These are phyloP conservation scores for Thermochaetoides thermophila DNA, from an alignment of 495 filamentous ascomycete genomes.

Conservation along the genomic window DNA sequence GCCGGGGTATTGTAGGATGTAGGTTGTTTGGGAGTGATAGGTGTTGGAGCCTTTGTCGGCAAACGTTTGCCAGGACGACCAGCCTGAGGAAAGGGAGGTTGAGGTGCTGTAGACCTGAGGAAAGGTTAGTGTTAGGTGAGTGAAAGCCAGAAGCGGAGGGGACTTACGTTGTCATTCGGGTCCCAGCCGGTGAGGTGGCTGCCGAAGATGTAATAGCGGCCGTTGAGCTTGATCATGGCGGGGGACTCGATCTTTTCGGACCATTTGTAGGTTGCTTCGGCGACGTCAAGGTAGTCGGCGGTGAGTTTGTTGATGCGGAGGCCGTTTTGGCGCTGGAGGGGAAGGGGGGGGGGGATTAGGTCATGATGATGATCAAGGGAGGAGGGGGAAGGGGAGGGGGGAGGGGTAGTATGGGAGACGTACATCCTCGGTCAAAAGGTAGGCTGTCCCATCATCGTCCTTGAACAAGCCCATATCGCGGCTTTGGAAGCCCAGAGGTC, in stretches of 20 bases:
- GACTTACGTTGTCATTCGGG: constrained; percentile 44
- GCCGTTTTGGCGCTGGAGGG: constrained; percentile 34
- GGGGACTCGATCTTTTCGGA: constrained; percentile 27
- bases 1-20: constrained; percentile 26
- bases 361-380: no score
- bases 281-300: constrained; percentile 31
- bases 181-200: constrained; percentile 31
- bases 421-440: constrained; percentile 49
- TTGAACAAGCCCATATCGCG: constrained; percentile 50
- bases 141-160: not conserved
- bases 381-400: not conserved
- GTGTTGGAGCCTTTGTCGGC: constrained; percentile 40
- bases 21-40: constrained; percentile 38
- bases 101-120: constrained; percentile 18
- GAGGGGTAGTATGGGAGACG: constrained; percentile 5
- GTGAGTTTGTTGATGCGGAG: constrained; percentile 36
- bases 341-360: no score
- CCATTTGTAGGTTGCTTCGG: constrained; percentile 9
- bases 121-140: not conserved
- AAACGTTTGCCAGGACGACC: constrained; percentile 46
- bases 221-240: constrained; percentile 24
- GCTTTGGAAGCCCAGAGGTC: constrained; percentile 37
- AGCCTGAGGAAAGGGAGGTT: constrained; percentile 26
- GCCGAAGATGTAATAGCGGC: constrained; percentile 27
- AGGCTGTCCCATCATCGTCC: constrained; percentile 43